These are phyloP conservation scores for Phialophora expanda DNA, from an alignment of 2,329 filamentous ascomycete genomes.

Conservation along the genomic window DNA sequence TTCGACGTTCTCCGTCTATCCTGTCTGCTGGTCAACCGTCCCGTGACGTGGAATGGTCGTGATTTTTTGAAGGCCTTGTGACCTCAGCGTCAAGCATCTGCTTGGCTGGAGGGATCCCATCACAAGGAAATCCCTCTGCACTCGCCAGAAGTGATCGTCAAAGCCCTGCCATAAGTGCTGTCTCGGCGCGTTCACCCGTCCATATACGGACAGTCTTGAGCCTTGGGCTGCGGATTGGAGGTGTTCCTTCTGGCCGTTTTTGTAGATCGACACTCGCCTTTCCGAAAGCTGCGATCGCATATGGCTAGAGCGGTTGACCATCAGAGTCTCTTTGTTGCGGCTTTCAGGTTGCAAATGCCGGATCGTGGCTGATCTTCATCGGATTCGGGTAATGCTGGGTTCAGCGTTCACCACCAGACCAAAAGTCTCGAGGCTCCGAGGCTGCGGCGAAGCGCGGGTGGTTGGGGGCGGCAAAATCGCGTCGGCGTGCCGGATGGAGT, in stretches of 20 bases:
- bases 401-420: neutral
- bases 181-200: conserved; percentile 12
- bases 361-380: conserved; percentile 14
- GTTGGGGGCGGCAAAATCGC: conserved; percentile 6
- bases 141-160: neutral
- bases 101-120: neutral
- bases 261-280: neutral
- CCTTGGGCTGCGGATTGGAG: neutral
- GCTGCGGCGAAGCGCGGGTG: conserved; percentile 6
- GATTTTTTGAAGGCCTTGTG: neutral
- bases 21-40: neutral
- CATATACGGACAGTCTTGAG: conserved; percentile 9
- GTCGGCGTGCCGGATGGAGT: neutral
- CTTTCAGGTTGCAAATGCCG: neutral
- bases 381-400: neutral
- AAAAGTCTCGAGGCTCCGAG: neutral
- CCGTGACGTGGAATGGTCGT: neutral
- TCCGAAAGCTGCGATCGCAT: neutral
- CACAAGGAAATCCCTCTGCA: neutral
- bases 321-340: conserved; percentile 4
- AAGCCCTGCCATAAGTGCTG: neutral
- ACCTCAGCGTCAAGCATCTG: neutral
- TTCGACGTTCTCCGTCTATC: neutral
- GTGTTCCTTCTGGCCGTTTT: neutral
- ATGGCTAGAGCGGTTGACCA: neutral